Percentiles rank a stretch among this genome's conserved stretches.
These are phyloP conservation scores for Symmetrospora coprosmae DNA, from an alignment of 768 basidiomycete species.

Conservation along the genomic window DNA sequence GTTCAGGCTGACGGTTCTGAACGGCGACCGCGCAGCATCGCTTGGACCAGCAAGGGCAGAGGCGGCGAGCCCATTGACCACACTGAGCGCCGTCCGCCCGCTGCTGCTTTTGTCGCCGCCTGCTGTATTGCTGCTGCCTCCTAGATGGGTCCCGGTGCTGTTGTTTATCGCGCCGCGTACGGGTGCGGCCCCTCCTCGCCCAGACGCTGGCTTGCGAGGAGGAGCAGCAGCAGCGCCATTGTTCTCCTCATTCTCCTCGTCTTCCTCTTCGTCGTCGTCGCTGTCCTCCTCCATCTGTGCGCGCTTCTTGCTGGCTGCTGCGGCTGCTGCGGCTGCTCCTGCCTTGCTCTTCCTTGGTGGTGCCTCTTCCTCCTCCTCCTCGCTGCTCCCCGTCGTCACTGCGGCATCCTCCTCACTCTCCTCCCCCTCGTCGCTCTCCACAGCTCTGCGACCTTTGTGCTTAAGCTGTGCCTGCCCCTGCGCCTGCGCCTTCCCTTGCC, in stretches of 20 bases:
- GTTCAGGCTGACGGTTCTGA: slow-evolving; percentile 16
- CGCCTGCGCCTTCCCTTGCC: neutral
- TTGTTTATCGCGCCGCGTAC: slow-evolving; percentile 15
- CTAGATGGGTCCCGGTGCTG: neutral
- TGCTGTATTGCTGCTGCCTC: neutral
- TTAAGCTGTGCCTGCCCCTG: neutral
- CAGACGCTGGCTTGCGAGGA: neutral
- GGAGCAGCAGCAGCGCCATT: too few relatives aligned
- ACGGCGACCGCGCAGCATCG: slow-evolving; percentile 1
- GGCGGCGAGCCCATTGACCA: neutral
- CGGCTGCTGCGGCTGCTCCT: too few relatives aligned
- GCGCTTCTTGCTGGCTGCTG: too few relatives aligned
- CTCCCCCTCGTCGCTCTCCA: neutral
- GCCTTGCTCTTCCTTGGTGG: too few relatives aligned
- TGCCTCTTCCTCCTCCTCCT: too few relatives aligned
- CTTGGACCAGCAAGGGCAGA: neutral
- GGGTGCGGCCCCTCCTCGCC: neutral
- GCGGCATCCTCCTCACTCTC: neutral
- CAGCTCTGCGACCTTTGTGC: neutral
- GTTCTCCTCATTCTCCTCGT: slow-evolving; percentile 2
- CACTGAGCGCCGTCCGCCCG: neutral
- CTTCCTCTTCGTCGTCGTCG: neutral
- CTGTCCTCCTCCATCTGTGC: too few relatives aligned
- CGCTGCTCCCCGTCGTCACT: too few relatives aligned
- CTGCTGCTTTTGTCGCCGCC: neutral